These are phyloP conservation scores for Mallotus nudiflorus DNA, from an alignment of 345 rosid genomes.

Conservation along the genomic window DNA sequence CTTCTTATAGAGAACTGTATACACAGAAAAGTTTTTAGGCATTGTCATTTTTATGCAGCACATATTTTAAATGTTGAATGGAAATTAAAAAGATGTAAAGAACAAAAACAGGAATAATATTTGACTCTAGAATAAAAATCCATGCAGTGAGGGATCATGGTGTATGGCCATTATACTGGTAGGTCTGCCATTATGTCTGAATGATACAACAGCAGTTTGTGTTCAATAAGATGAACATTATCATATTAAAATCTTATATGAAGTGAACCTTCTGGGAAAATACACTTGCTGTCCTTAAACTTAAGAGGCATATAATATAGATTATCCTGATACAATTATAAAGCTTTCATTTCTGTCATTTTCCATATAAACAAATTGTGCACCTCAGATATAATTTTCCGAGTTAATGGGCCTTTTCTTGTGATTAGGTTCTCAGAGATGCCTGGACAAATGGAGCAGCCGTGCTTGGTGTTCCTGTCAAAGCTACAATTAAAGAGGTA, in stretches of 20 bases:
- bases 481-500: conserved; percentile 99
- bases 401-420: conserved; percentile 13
- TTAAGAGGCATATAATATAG: neutral
- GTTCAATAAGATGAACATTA: neutral
- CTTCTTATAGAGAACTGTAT: neutral
- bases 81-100: neutral
- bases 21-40: neutral
- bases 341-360: neutral
- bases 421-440: conserved; percentile 70
- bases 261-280: neutral
- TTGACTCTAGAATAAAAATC: neutral
- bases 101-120: neutral
- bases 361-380: neutral
- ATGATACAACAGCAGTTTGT: neutral
- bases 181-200: neutral
- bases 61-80: neutral
- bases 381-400: conserved; percentile 2
- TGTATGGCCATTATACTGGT: neutral
- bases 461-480: conserved; percentile 89
- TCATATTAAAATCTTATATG: neutral
- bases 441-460: conserved; percentile 82
- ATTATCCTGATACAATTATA: neutral
- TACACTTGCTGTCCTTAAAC: neutral
- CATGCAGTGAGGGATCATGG: neutral
- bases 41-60: neutral